Conservation (phyloP, 192 early-diverging fungal genomes). For the Rhizoclosmatium globosum region DNA sequence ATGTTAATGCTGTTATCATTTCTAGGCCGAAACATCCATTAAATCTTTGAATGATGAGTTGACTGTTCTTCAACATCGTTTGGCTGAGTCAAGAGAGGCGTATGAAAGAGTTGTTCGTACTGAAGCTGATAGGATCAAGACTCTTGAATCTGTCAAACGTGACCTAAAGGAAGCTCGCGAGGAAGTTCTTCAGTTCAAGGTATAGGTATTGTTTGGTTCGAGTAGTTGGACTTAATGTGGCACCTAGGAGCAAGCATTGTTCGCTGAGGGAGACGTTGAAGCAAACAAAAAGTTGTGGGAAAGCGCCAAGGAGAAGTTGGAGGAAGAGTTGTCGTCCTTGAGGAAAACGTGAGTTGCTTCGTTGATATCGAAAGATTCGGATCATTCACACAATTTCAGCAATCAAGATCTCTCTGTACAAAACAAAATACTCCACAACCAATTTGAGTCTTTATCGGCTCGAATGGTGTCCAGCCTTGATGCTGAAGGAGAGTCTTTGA, state of each 20-base stretch:
- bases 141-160: neutral
- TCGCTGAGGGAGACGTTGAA: constrained; percentile 57
- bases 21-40: constrained; percentile 12
- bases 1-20: neutral
- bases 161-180: constrained; percentile 14
- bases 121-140: constrained; percentile 38
- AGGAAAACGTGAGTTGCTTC: constrained; percentile 40
- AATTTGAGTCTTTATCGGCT: constrained; percentile 61
- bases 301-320: constrained; percentile 48
- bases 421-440: constrained; percentile 76
- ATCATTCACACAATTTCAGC: constrained; percentile 25
- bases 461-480: constrained; percentile 11
- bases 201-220: neutral
- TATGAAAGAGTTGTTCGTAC: constrained; percentile 38
- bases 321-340: constrained; percentile 51
- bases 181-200: constrained; percentile 17
- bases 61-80: neutral
- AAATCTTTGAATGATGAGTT: constrained; percentile 32
- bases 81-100: constrained; percentile 27
- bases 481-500: neutral
- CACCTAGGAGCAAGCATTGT: constrained; percentile 15
- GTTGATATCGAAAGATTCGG: neutral
- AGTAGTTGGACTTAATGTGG: too few relatives aligned
- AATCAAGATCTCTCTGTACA: constrained; percentile 67
- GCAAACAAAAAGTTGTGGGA: constrained; percentile 57